Evolutionary conservation across 2,329 filamentous ascomycete genomes (phyloP).

Genomic region (Clonostachys rhizophaga): DNA sequence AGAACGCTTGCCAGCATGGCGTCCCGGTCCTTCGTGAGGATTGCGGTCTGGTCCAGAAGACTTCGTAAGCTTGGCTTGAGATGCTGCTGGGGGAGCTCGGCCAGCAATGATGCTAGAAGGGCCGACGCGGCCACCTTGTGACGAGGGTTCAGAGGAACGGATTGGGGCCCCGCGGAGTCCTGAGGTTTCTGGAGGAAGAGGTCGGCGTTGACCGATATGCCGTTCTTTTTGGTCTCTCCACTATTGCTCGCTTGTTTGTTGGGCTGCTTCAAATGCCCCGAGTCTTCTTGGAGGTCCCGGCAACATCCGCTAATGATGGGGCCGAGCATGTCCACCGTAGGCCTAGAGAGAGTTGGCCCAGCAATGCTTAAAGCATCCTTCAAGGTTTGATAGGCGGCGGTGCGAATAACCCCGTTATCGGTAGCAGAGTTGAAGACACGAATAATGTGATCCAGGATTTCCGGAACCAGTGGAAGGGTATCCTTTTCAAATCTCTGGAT

Average conservation of each 20-base stretch:
- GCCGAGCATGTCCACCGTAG: slow-evolving; percentile 58
- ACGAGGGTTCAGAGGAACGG: slow-evolving; percentile 28
- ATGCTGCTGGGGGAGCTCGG: slow-evolving; percentile 58
- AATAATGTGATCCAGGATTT: slow-evolving; percentile 64
- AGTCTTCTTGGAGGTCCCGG: slow-evolving; percentile 61
- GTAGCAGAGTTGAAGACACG: slow-evolving; percentile 64
- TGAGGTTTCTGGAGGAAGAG: slow-evolving; percentile 53
- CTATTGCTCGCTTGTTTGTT: slow-evolving; percentile 21
- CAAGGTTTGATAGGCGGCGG: slow-evolving; percentile 55
- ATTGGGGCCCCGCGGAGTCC: slow-evolving; percentile 19
- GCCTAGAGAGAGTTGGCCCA: slow-evolving; percentile 63
- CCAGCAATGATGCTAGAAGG: slow-evolving; percentile 61
- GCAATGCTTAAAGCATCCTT: slow-evolving; percentile 52
- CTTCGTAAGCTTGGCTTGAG: slow-evolving; percentile 68
- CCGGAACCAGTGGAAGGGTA: slow-evolving; percentile 55
- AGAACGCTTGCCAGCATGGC: slow-evolving; percentile 80
- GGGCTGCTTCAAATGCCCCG: slow-evolving; percentile 37
- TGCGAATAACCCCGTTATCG: slow-evolving; percentile 48
- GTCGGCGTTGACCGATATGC: slow-evolving; percentile 60
- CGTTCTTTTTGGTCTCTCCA: slow-evolving; percentile 29
- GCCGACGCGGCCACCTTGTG: slow-evolving; percentile 51
- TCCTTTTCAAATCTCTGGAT: slow-evolving; percentile 52
- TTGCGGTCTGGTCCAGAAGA: slow-evolving; percentile 75
- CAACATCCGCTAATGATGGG: slow-evolving; percentile 65
- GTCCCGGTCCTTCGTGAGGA: slow-evolving; percentile 62